These are phyloP conservation scores for Arachnomyces sp. DNA, from an alignment of 2,329 filamentous ascomycete species.

Conservation along the genomic window DNA sequence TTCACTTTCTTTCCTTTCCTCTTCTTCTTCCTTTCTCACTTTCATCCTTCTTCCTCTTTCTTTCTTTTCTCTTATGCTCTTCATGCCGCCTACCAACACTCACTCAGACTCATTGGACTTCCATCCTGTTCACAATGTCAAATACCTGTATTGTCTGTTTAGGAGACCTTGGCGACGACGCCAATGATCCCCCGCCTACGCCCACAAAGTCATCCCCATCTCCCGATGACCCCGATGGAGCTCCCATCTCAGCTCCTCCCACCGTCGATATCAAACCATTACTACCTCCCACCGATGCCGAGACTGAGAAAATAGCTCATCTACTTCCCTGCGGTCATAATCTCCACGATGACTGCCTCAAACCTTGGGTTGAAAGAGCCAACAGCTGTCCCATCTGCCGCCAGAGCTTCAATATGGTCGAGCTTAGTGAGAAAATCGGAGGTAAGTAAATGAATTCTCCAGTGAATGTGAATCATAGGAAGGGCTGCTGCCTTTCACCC, in stretches of 20 bases:
- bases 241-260: constrained; percentile 16
- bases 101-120: constrained; percentile 21
- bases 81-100: constrained; percentile 31
- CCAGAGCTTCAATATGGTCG: constrained; percentile 80
- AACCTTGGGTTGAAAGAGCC: constrained; percentile 90
- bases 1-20: not conserved
- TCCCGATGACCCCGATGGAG: constrained; percentile 20
- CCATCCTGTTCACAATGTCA: constrained; percentile 45
- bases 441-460: constrained; percentile 51
- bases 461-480: constrained; percentile 7
- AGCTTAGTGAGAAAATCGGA: constrained; percentile 71
- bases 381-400: constrained; percentile 98
- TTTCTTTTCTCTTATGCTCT: constrained; percentile 20
- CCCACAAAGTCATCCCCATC: constrained; percentile 33
- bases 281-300: constrained; percentile 25
- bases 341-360: constrained; percentile 85
- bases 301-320: constrained; percentile 50
- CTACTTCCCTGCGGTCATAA: constrained; percentile 77
- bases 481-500: too few species aligned
- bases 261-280: constrained; percentile 6
- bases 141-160: constrained; percentile 66
- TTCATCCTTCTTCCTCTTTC: not conserved
- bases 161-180: constrained; percentile 57
- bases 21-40: not conserved
- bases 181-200: constrained; percentile 42